A percentile compares a stretch with the other conserved stretches of the same genome.
phyloP scores from a whole-genome alignment of 148 eudicot species.

The Arbutus unedo region DNA sequence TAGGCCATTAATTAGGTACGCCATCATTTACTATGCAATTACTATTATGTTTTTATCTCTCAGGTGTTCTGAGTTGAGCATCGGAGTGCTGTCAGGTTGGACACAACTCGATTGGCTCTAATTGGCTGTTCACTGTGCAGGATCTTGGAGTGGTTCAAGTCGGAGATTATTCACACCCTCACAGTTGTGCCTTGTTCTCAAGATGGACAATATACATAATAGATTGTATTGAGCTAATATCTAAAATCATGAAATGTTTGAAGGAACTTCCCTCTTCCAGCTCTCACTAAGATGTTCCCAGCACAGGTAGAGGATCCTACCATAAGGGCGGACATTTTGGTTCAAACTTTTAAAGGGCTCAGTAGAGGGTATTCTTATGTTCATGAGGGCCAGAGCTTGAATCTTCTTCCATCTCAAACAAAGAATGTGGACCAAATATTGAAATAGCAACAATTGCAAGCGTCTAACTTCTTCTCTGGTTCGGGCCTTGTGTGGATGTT shows the following conservation, averaged over 20 bases:
- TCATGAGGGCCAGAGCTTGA: conserved; percentile 28
- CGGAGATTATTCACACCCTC: no score
- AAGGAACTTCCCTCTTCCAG: conserved; percentile 47
- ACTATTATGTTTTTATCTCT: no score
- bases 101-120: no score
- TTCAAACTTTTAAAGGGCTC: conserved; percentile 78
- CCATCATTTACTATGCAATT: no score
- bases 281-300: conserved; percentile 79
- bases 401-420: background rate
- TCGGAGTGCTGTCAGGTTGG: no score
- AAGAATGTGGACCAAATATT: background rate
- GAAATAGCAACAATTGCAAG: background rate
- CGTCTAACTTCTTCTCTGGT: no score
- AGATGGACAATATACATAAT: background rate
- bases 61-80: no score
- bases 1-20: no score
- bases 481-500: no score
- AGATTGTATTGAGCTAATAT: background rate
- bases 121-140: no score
- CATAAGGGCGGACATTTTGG: conserved; percentile 80
- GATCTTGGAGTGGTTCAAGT: no score
- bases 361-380: conserved; percentile 46
- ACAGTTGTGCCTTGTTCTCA: background rate
- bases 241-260: conserved; percentile 55
- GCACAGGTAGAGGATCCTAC: conserved; percentile 85